Percentiles rank a stretch among this genome's conserved stretches.
These are phyloP conservation scores for Chernovozyma sophiae-reginae DNA, from an alignment of 1,139 yeast species.

Conservation along the genomic window DNA sequence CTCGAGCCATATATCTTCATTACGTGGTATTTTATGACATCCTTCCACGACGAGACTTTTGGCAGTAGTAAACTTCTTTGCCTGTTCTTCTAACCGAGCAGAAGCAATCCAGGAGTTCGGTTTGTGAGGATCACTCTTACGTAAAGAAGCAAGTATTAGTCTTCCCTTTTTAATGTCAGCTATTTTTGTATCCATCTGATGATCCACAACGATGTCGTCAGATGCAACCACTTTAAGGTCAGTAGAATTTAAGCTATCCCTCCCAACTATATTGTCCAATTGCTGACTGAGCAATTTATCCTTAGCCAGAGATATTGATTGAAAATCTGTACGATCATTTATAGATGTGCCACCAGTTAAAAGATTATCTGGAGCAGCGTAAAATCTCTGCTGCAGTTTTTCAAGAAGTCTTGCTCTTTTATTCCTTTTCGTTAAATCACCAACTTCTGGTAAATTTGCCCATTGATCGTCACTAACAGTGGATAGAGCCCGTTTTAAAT, in stretches of 20 bases:
- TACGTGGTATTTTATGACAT: constrained; percentile 61
- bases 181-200: constrained; percentile 28
- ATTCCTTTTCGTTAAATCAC: constrained; percentile 78
- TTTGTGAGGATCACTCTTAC: constrained; percentile 69
- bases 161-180: constrained; percentile 57
- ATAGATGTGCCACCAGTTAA: constrained; percentile 21
- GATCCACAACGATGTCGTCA: constrained; percentile 33
- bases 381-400: constrained; percentile 63
- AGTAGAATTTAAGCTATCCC: background rate
- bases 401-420: constrained; percentile 65
- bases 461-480: constrained; percentile 68
- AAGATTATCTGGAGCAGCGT: constrained; percentile 80
- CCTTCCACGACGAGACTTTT: constrained; percentile 64
- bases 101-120: constrained; percentile 87
- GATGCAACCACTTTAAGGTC: constrained; percentile 11
- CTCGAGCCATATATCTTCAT: constrained; percentile 81
- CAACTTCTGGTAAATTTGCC: constrained; percentile 82
- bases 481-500: constrained; percentile 61
- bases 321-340: constrained; percentile 35
- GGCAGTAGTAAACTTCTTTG: constrained; percentile 55
- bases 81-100: constrained; percentile 73
- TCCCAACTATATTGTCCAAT: constrained; percentile 30
- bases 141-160: constrained; percentile 58
- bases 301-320: constrained; percentile 49
- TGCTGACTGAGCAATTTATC: constrained; percentile 49